Conservation (phyloP, 192 early-diverging fungal genomes). For the Backusella luteola region DNA sequence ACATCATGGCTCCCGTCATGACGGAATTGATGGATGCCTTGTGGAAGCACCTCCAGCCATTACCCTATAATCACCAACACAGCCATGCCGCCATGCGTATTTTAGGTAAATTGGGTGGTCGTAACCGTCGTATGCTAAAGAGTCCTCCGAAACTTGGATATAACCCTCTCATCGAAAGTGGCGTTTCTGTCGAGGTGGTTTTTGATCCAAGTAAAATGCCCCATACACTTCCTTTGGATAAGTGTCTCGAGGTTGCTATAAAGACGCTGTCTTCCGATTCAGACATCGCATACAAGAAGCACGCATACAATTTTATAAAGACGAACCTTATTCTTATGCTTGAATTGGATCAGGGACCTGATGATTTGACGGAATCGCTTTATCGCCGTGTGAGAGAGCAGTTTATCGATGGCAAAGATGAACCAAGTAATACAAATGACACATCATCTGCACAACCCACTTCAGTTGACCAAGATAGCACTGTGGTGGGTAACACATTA, state of each 20-base stretch:
- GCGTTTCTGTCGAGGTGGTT: slow-evolving; percentile 56
- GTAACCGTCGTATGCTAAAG: slow-evolving; percentile 87
- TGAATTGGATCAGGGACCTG: slow-evolving; percentile 56
- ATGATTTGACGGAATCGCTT: slow-evolving; percentile 42
- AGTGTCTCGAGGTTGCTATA: slow-evolving; percentile 50
- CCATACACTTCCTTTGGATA: slow-evolving; percentile 59
- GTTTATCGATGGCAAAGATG: neutral
- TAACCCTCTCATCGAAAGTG: slow-evolving; percentile 45
- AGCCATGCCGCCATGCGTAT: slow-evolving; percentile 88
- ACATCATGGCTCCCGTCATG: slow-evolving; percentile 91
- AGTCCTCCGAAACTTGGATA: slow-evolving; percentile 59
- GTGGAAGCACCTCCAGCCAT: slow-evolving; percentile 89
- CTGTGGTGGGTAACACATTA: slow-evolving; percentile 17
- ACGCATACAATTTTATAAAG: slow-evolving; percentile 70
- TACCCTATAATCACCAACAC: slow-evolving; percentile 81
- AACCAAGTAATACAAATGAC: neutral
- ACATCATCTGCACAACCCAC: neutral
- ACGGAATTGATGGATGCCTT: slow-evolving; percentile 93
- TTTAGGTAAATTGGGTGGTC: slow-evolving; percentile 95
- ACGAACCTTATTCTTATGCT: slow-evolving; percentile 64
- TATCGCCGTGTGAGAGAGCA: slow-evolving; percentile 38
- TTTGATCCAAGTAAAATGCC: slow-evolving; percentile 55
- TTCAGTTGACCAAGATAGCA: slow-evolving; percentile 49
- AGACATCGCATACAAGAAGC: slow-evolving; percentile 49
- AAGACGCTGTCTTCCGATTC: slow-evolving; percentile 54